Evolutionary conservation across 495 filamentous ascomycete species (phyloP).

Genomic region (Podospora pseudoanserina): DNA sequence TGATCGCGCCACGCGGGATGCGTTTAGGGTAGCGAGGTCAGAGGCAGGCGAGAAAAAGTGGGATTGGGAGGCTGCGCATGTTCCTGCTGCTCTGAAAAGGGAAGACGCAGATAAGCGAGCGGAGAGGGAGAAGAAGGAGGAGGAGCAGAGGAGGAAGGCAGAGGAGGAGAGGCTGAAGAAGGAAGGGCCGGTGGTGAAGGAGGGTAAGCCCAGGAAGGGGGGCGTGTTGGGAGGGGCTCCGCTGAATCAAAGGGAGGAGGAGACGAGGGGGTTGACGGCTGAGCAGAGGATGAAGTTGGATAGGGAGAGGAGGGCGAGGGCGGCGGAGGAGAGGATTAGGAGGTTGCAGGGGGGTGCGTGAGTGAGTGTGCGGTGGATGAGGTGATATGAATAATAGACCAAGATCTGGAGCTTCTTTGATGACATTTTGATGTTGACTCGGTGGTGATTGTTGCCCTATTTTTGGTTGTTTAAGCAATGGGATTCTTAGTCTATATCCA

Average conservation of each 20-base stretch:
- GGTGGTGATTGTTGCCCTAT: too few relatives aligned
- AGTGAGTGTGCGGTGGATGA: neutral
- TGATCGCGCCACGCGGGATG: constrained; percentile 81
- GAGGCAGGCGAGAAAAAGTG: constrained; percentile 73
- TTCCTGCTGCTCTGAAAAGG: constrained; percentile 66
- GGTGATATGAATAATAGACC: neutral
- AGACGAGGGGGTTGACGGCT: constrained; percentile 75
- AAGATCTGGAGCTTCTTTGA: neutral
- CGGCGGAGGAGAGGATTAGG: constrained; percentile 80
- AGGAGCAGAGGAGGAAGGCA: constrained; percentile 60
- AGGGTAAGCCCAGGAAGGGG: constrained; percentile 34
- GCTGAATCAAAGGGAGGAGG: constrained; percentile 74
- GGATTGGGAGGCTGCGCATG: constrained; percentile 73
- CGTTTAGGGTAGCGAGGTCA: constrained; percentile 81
- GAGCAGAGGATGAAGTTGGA: constrained; percentile 80
- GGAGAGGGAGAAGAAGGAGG: constrained; percentile 61
- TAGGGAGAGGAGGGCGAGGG: constrained; percentile 74
- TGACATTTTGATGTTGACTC: too few relatives aligned
- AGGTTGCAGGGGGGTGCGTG: constrained; percentile 49
- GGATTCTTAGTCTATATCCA: too few relatives aligned
- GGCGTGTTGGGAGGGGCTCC: constrained; percentile 48
- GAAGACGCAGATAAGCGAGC: constrained; percentile 64
- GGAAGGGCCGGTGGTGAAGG: constrained; percentile 44
- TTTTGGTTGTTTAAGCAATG: too few relatives aligned
- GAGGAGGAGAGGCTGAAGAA: constrained; percentile 59